Percentiles rank a stretch among this genome's conserved stretches.
Evolutionary conservation across 2,329 filamentous ascomycete genomes (phyloP).

Genomic region (Colletotrichum sublineola): DNA sequence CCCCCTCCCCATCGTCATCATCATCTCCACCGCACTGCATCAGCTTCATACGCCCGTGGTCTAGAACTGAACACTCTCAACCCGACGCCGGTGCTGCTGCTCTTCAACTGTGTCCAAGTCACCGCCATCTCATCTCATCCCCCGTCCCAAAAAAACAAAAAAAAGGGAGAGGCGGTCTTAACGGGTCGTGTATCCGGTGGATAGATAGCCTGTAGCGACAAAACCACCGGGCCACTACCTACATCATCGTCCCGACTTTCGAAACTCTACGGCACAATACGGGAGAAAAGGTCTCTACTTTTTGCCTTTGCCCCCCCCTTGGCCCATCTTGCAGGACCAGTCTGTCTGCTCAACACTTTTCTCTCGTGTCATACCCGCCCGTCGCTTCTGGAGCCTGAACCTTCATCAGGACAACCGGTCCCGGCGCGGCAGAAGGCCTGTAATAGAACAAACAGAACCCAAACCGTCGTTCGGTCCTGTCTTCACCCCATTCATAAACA

Average conservation of each 20-base stretch:
- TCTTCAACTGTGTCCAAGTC: background rate
- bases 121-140: background rate
- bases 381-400: conserved; percentile 15
- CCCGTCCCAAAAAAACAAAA: too few relatives aligned
- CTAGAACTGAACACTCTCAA: conserved; percentile 16
- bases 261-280: conserved; percentile 30
- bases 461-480: conserved; percentile 7
- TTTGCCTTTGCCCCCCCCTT: background rate
- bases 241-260: conserved; percentile 35
- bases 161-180: background rate
- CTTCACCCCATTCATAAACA: conserved; percentile 12
- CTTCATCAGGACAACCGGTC: conserved; percentile 26
- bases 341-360: background rate
- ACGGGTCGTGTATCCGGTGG: background rate
- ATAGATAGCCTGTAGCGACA: conserved; percentile 22
- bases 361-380: background rate
- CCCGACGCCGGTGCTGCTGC: background rate
- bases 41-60: conserved; percentile 19
- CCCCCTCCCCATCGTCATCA: background rate
- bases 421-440: conserved; percentile 10
- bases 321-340: background rate
- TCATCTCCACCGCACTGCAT: conserved; percentile 24
- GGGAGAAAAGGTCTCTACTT: conserved; percentile 1
- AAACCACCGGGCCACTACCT: conserved; percentile 10
- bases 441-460: background rate